Conservation (phyloP, 1,284 basidiomycete species). For the Trametes polyzona region DNA sequence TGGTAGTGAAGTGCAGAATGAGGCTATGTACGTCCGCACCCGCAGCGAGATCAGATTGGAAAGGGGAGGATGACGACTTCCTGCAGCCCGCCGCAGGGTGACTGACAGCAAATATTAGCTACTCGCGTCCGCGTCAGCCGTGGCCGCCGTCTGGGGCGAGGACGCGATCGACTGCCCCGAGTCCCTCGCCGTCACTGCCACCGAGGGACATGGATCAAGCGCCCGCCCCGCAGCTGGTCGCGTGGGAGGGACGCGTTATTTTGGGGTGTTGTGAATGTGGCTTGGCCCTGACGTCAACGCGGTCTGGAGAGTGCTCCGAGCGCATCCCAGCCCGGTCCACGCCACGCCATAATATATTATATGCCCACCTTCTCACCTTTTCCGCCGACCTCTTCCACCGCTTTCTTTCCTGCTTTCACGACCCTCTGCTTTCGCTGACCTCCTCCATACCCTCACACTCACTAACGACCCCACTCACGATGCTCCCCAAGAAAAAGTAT, state of each 20-base stretch:
- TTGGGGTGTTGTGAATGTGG: slow-evolving; percentile 13
- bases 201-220: not conserved
- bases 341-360: too few relatives aligned
- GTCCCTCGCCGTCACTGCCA: too few relatives aligned
- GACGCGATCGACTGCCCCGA: slow-evolving; percentile 6
- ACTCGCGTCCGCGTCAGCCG: too few relatives aligned
- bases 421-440: not conserved
- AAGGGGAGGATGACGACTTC: not conserved
- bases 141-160: not conserved
- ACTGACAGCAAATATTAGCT: slow-evolving; percentile 3
- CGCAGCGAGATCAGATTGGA: not conserved
- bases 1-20: not conserved
- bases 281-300: slow-evolving; percentile 20
- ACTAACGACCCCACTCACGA: not conserved
- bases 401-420: not conserved
- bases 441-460: not conserved
- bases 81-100: slow-evolving; percentile 8
- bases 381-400: not conserved
- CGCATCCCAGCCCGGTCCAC: slow-evolving; percentile 12
- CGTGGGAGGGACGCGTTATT: slow-evolving; percentile 11
- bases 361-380: not conserved
- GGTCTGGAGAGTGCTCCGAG: too few relatives aligned
- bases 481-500: slow-evolving; percentile 14
- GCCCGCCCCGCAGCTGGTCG: too few relatives aligned
- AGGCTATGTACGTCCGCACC: not conserved